Evolutionary conservation across 2,329 filamentous ascomycete genomes (phyloP), one percentile per base, ranked within the genome.

Genomic region (Phymatotrichopsis omnivora): DNA sequence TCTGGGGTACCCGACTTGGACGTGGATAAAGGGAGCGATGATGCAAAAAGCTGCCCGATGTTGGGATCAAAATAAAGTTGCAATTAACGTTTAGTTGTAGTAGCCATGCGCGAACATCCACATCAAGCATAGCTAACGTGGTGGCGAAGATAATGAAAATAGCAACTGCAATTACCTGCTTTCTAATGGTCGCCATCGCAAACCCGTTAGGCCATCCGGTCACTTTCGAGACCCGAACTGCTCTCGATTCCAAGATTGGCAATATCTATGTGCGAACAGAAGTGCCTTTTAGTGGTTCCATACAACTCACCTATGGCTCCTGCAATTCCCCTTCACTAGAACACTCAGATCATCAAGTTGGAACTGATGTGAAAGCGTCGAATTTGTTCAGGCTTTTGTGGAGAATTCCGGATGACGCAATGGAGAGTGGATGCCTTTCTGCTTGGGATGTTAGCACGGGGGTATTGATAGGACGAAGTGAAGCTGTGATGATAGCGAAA

Each of bases 331-430:
- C 19, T 12, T 40, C 30, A 2, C n/a, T 27, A 10, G 8, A 7
- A 3, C 34, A 33, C 14, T 16, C 38, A 1, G 33, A 53, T 10
- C 52, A 54, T 12, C 28, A 42, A 10, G 19, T 53, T 25, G 30
- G 45, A 14, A 38, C 10, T 5, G 25, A 19, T 4, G 27, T 39
- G 5, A 41, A 44, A 16, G 42, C 32, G n/a, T 11, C 31, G 6
- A 30, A 16, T 2, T 49, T 42, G 4, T 49, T 33, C 6, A 37
- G 55, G 12, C 31, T 57, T 17, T 64, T 71, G 17, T 71, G 68
- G 68, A 57, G 70, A 3, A 62, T 68, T 6, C 68, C 67, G 2
- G 59, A 61, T 2, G 62, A 68, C 46, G 61, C 60, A 3, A 50
- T 57, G 4, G 56, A 61, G 27, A 59, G 59, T 14, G 67, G 65